These are phyloP conservation scores for Turnera subulata DNA, from an alignment of 345 rosid species.

Conservation along the genomic window DNA sequence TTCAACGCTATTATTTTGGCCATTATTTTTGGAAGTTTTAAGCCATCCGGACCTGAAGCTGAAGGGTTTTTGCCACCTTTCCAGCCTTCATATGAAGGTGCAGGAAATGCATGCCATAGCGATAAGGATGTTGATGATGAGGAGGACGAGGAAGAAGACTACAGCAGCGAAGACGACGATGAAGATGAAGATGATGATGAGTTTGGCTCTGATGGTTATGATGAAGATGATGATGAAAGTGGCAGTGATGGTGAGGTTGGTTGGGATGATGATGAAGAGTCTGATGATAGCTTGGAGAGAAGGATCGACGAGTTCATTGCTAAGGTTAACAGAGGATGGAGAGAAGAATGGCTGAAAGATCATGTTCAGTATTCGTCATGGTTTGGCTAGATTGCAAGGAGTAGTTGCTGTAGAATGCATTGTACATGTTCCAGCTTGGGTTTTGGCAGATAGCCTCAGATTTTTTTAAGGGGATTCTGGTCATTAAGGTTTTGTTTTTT, in stretches of 20 bases:
- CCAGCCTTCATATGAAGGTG: slow-evolving; percentile 5
- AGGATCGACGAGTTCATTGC: slow-evolving; percentile 51
- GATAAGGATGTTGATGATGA: no score
- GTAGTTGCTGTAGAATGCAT: not conserved
- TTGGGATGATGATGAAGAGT: slow-evolving; percentile 21
- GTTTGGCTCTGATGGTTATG: not conserved
- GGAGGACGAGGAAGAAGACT: not conserved
- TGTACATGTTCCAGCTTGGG: not conserved
- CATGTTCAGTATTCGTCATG: not conserved
- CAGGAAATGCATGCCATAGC: not conserved
- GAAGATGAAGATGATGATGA: slow-evolving; percentile 5
- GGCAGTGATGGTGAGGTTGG: slow-evolving; percentile 15
- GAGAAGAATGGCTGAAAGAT: slow-evolving; percentile 39
- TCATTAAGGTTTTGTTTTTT: not conserved
- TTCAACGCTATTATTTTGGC: slow-evolving; percentile 27
- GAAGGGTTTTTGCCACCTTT: slow-evolving; percentile 7
- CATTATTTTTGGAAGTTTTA: slow-evolving; percentile 21
- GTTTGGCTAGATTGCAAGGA: not conserved
- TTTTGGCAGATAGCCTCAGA: not conserved
- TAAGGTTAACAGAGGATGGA: slow-evolving; percentile 41
- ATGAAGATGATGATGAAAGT: slow-evolving; percentile 11
- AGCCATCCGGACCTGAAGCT: slow-evolving; percentile 6
- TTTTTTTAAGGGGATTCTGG: not conserved
- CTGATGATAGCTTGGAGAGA: slow-evolving; percentile 22
- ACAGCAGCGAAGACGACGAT: not conserved